A percentile compares a stretch with the other conserved stretches of the same genome.
phyloP scores from a whole-genome alignment of 2,329 filamentous ascomycete genomes.

The Phyllachora maydis region DNA sequence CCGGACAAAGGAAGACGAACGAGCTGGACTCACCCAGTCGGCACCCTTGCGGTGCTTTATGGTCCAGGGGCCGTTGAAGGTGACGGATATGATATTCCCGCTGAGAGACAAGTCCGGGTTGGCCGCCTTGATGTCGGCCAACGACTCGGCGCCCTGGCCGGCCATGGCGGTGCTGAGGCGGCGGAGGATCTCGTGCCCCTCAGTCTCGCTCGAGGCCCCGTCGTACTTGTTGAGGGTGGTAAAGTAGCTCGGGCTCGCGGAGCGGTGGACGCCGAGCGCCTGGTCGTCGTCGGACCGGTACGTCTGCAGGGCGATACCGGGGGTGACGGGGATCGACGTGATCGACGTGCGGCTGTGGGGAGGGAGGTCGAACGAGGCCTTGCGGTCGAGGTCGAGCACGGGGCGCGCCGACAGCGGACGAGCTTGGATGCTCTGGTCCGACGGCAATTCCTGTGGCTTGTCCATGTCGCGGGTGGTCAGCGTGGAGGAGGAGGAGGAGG shows the following conservation, averaged over 20 bases:
- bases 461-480: no score
- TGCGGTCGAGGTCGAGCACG: constrained; percentile 3
- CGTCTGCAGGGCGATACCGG: constrained; percentile 13
- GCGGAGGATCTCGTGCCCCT: constrained; percentile 17
- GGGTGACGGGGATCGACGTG: constrained; percentile 18
- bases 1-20: neutral
- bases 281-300: constrained; percentile 9
- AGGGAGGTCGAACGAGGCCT: constrained; percentile 10
- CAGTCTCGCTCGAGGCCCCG: constrained; percentile 4
- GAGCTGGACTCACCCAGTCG: constrained; percentile 37
- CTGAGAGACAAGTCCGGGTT: constrained; percentile 36
- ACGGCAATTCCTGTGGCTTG: no score
- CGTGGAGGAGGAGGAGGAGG: no score
- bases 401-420: no score
- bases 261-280: constrained; percentile 1
- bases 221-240: no score
- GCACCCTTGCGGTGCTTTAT: constrained; percentile 34
- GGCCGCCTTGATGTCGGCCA: constrained; percentile 31
- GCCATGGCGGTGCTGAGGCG: constrained; percentile 22
- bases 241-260: constrained; percentile 11
- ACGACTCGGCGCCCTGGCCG: constrained; percentile 20
- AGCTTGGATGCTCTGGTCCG: no score
- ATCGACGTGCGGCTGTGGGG: constrained; percentile 13
- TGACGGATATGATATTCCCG: constrained; percentile 46
- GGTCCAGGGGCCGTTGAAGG: constrained; percentile 40